Evolutionary conservation across 192 early-diverging fungal species (phyloP).

Genomic region (Podila minutissima): DNA sequence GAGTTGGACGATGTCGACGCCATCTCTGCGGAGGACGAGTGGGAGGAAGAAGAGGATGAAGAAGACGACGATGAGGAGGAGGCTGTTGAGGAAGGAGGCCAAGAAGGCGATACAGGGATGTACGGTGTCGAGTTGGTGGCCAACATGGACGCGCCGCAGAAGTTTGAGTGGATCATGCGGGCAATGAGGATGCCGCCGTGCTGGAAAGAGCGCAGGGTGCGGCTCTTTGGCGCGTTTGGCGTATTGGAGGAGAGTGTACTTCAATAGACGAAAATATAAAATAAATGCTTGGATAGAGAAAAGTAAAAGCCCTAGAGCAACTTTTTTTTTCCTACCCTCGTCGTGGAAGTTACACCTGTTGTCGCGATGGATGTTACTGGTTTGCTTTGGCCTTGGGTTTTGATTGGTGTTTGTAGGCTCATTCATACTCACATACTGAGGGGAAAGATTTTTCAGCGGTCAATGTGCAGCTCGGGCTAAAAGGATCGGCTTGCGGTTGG

Average conservation of each 20-base stretch:
- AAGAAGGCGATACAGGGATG: not conserved
- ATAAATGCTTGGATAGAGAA: not conserved
- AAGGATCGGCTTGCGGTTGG: too few species aligned
- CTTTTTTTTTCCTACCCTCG: not conserved
- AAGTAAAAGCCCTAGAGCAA: too few species aligned
- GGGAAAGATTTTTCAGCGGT: too few species aligned
- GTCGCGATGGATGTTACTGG: too few species aligned
- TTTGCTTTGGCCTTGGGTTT: too few species aligned
- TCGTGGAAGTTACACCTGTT: not conserved
- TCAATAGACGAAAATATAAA: not conserved
- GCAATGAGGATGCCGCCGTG: constrained; percentile 27
- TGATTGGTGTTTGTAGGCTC: too few species aligned
- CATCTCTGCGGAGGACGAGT: not conserved
- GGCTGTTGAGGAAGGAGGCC: not conserved
- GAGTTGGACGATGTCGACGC: not conserved
- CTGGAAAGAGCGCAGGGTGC: constrained; percentile 37
- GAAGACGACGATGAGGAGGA: not conserved
- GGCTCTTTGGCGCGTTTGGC: constrained; percentile 33
- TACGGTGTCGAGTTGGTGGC: not conserved
- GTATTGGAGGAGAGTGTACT: constrained; percentile 27
- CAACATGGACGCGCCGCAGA: constrained; percentile 21
- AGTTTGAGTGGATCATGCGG: constrained; percentile 33
- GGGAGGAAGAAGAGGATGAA: not conserved
- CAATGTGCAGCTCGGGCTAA: too few species aligned
- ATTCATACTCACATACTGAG: too few species aligned